phyloP scores from a whole-genome alignment of 2,329 filamentous ascomycete species.

The Aspergillus tubingensis region DNA sequence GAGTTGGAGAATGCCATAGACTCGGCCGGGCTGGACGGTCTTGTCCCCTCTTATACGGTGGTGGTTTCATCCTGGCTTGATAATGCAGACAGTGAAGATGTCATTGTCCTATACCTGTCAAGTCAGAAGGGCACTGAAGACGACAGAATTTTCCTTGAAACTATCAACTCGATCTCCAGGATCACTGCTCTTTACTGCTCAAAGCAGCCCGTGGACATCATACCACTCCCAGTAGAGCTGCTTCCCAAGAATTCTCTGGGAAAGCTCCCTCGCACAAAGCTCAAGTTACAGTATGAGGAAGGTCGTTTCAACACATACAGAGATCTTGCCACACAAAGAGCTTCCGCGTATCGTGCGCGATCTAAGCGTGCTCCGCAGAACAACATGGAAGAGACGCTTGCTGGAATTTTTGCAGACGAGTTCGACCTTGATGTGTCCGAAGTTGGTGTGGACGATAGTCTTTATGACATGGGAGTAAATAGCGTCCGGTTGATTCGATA shows the following conservation, averaged over 20 bases:
- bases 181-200: not conserved
- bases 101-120: not conserved
- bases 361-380: conserved; percentile 1
- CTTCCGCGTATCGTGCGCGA: not conserved
- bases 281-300: conserved; percentile 1
- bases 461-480: conserved; percentile 6
- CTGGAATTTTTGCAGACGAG: not conserved
- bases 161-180: not conserved
- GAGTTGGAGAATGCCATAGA: conserved; percentile 5
- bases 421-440: not conserved
- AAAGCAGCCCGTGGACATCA: not conserved
- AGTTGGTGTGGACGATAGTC: not conserved
- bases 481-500: conserved; percentile 2
- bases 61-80: not conserved
- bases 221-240: not conserved
- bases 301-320: not conserved
- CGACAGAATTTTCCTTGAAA: not conserved
- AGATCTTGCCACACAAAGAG: not conserved
- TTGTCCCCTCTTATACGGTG: conserved; percentile 1
- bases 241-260: conserved; percentile 1
- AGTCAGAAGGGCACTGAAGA: not conserved
- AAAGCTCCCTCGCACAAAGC: conserved; percentile 2
- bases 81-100: not conserved
- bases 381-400: not conserved
- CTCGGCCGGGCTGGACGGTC: not conserved